Evolutionary conservation across 192 early-diverging fungal species (phyloP), one percentile per base, ranked within the genome.

Genomic region (Radiomyces spectabilis): DNA sequence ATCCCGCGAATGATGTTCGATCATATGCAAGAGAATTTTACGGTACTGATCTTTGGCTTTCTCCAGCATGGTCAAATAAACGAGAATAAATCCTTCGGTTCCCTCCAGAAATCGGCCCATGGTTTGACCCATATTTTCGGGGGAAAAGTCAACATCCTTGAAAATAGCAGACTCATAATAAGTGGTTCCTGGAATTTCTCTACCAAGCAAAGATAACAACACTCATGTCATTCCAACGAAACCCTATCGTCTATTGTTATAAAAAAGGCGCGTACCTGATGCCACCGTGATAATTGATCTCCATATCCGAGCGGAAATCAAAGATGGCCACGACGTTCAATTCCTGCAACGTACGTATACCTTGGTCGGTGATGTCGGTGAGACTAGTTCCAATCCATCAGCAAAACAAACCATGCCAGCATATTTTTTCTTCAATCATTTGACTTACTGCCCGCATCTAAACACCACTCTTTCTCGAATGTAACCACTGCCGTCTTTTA

Each of bases 241-340:
- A n/a, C n/a, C n/a, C 19, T 30, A 53, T 15, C 57, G 52, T 65
- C n/a, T 38, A 2, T 38, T 15, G n/a, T 38, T 15, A 38, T 1
- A 39, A 27, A 21, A 49, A 33, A 37, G 16, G n/a, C n/a, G 25
- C 46, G 39, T 64, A 63, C 62, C 45, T 66, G 65, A 68, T 66
- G 1, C 54, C 46, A 16, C 75, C 75, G 15, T 71, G 59, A 35
- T 64, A 71, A 51, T 76, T 66, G 3, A 65, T 57, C 24, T 81
- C 79, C 7, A 66, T 65, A 57, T 65, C 55, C 16, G 79, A 81
- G 16, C 79, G 71, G 24, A 81, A 65, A 54, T 81, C 79, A 56
- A 78, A 76, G 8, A 65, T 63, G n/a, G 71, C 68, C 24, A 56
- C 67, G 19, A 80, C 71, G 45, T 74, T 68, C 12, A 80, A 57